Evolutionary conservation across 2,329 filamentous ascomycete species (phyloP), one percentile per base, ranked within the genome.

Genomic region (Sclerotinia nivalis): DNA sequence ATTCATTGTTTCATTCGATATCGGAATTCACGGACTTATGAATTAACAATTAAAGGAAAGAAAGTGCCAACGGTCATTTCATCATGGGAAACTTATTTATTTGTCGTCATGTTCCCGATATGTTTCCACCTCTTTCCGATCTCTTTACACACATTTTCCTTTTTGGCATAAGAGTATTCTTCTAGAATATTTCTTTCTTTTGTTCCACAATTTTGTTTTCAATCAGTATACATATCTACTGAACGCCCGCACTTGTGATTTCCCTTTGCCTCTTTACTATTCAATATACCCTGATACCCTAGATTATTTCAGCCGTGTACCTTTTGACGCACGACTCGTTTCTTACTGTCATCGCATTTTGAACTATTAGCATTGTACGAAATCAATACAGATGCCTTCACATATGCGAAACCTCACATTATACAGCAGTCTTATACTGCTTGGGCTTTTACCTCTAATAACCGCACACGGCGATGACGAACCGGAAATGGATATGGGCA

Each of bases 401-500:
- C 45, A 50, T 50, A 15, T 55, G 43, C 55, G 54, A n/a, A 37
- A 43, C 18, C 12, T 71, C 34, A 49, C 45, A 37, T 37, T 52
- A 47, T 49, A 66, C 18, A 62, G 64, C 47, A 47, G 64, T 64
- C n/a, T 61, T 22, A 49, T 68, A 52, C 66, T 73, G 70, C 69
- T 73, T 43, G 61, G 61, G 20, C 59, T 71, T n/a, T 37, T 65
- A 28, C 62, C 66, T 45, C 13, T 69, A 13, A 61, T 61, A 47
- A 47, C 69, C n/a, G 70, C 71, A 56, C 70, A 71, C 56, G 58
- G 70, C 22, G 66, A 71, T 40, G 69, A 76, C 66, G 78, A 75
- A 52, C 75, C 73, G 31, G 78, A 75, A 69, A 79, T 77, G 77
- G 71, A 68, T 66, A 71, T 71, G 69, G 12, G 54, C 34, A 68